Evolutionary conservation across 2,329 filamentous ascomycete species (phyloP), one percentile per base, ranked within the genome.

Genomic region (Diaporthe nobilis): DNA sequence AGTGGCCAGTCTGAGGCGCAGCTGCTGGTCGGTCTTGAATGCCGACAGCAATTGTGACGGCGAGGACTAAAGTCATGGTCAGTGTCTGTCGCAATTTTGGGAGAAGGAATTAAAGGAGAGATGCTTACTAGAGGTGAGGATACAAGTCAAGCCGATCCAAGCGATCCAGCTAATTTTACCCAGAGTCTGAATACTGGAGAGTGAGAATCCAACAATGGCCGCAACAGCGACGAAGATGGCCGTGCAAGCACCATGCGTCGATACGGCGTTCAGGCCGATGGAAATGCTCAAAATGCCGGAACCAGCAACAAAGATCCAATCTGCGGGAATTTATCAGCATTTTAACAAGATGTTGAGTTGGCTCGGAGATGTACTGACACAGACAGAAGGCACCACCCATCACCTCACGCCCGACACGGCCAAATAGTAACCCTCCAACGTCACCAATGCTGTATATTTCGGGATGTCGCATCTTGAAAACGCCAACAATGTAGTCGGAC

Each of bases 11-110:
- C 86, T 75, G 85, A 3, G 90, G 90, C 1, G 90, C 90, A 2
- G 88, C 87, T 1, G 90, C 90, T 12, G 90, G 90, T 4, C 89
- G 85, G 77, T 88, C 86, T n/a, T 84, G 85, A 2, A 85, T 85
- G 0, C 89, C 90, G 3, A 77, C 72, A 28, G 77, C 78, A 7
- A 79, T 47, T 20, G 75, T 73, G 47, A 80, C 74, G 47, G 77
- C 76, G 87, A 57, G 90, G 4, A 90, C 82, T 53, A 88, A 82
- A 12, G 31, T 25, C 3, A 8, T n/a, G 17, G 31, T 68, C 31
- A 68, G 63, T 67, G 20, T 51, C 28, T 49, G 12, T 34, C 2
- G 8, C 2, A 9, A 17, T 3, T 12, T 7, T 7, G 31, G 31
- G 22, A 3, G 12, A n/a, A 8, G 4, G 4, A 10, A 13, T 9